These are phyloP conservation scores for Bassia scoparia DNA, from an alignment of 148 eudicot species.

Conservation along the genomic window DNA sequence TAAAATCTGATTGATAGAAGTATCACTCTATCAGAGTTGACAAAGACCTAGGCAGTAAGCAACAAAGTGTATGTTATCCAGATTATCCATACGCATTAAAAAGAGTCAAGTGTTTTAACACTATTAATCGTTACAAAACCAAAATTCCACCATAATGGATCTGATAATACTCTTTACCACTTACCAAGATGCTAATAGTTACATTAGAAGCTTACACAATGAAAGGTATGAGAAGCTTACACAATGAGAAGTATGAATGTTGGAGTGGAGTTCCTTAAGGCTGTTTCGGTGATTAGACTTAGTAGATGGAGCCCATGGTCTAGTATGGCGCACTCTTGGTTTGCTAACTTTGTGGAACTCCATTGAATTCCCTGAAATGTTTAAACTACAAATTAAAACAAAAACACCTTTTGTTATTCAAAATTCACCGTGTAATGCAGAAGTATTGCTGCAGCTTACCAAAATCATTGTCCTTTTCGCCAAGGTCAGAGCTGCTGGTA, in stretches of 20 bases:
- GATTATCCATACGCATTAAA: too few relatives aligned
- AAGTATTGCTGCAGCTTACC: conserved; percentile 41
- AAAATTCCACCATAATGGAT: neutral
- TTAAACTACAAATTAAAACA: neutral
- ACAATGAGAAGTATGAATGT: conserved; percentile 38
- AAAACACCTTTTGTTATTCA: neutral
- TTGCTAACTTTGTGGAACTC: conserved; percentile 72
- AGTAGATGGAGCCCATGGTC: conserved; percentile 63
- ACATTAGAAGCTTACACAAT: conserved; percentile 43
- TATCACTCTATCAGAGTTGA: neutral
- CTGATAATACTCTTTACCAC: neutral
- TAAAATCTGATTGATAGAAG: neutral
- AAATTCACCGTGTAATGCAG: too few relatives aligned
- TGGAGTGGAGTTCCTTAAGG: conserved; percentile 53
- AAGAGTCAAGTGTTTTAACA: too few relatives aligned
- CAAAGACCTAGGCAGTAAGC: conserved; percentile 8
- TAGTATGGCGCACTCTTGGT: conserved; percentile 62
- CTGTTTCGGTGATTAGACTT: conserved; percentile 45
- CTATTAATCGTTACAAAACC: neutral
- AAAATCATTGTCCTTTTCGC: conserved; percentile 58
- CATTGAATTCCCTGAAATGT: conserved; percentile 45
- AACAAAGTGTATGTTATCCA: too few relatives aligned
- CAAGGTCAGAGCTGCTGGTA: conserved; percentile 73
- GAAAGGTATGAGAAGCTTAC: conserved; percentile 46
- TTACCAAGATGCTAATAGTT: neutral